A percentile compares a stretch with the other conserved stretches of the same genome.
These are phyloP conservation scores for Eucalyptus regnans DNA, from an alignment of 345 rosid species.

Conservation along the genomic window DNA sequence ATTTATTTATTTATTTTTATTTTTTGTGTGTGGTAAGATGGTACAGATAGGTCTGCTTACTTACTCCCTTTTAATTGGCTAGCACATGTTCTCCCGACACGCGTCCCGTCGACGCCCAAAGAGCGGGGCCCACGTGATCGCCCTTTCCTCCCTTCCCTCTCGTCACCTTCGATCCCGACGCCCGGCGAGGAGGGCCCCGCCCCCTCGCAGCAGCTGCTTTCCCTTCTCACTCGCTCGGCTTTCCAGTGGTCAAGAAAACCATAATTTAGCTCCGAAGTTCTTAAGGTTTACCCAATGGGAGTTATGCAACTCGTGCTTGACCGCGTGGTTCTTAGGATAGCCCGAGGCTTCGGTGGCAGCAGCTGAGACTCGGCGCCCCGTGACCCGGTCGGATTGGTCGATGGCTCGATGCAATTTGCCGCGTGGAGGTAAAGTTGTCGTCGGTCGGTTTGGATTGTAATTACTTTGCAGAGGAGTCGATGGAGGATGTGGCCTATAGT, in stretches of 20 bases:
- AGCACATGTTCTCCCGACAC: background rate
- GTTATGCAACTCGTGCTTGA: background rate
- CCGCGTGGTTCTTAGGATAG: background rate
- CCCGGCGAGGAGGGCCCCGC: background rate
- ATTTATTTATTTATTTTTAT: background rate
- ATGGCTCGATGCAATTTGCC: background rate
- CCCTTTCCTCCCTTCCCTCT: background rate
- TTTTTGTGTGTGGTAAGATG: background rate
- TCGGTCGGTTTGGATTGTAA: background rate
- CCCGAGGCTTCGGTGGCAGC: background rate
- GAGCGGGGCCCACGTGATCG: background rate
- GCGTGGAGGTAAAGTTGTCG: background rate
- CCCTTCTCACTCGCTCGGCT: background rate
- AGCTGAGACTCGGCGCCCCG: background rate
- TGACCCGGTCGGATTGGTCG: background rate
- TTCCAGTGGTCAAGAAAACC: background rate
- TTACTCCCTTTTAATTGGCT: background rate
- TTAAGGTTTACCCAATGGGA: background rate
- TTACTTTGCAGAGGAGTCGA: background rate
- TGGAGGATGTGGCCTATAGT: background rate
- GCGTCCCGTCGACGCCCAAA: background rate
- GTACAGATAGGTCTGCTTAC: background rate
- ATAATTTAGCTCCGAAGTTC: background rate
- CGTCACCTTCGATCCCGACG: slow-evolving; percentile 3
- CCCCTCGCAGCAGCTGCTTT: background rate